These are phyloP conservation scores for Teratosphaeria epicoccoides DNA, from an alignment of 2,329 filamentous ascomycete species.

Conservation along the genomic window DNA sequence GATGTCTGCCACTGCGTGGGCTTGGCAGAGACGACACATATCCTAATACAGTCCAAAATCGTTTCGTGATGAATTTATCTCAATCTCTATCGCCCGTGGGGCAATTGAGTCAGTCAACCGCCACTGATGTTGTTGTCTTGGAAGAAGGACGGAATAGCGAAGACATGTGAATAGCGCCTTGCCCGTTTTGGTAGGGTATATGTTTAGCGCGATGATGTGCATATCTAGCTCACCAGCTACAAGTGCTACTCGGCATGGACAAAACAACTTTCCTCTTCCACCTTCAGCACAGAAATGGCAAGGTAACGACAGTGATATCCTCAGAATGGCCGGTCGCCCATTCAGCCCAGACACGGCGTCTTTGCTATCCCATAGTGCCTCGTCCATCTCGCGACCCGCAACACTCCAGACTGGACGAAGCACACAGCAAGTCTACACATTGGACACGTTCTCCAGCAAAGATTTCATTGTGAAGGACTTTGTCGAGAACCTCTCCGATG, in stretches of 20 bases:
- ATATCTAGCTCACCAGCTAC: neutral
- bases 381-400: slow-evolving; percentile 1
- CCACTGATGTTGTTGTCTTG: neutral
- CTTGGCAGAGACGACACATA: too few species aligned
- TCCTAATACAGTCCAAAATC: too few species aligned
- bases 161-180: neutral
- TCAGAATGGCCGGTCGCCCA: neutral
- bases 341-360: slow-evolving; percentile 7
- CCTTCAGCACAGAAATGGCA: neutral
- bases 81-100: too few species aligned
- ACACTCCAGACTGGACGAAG: neutral
- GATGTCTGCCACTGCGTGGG: too few species aligned
- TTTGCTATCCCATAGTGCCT: slow-evolving; percentile 2
- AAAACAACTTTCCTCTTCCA: neutral
- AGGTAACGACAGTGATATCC: neutral
- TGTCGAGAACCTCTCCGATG: slow-evolving; percentile 83
- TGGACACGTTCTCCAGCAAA: slow-evolving; percentile 58
- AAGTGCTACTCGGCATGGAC: neutral
- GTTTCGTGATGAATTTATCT: too few species aligned
- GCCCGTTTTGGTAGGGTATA: neutral
- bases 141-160: neutral
- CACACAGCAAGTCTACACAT: slow-evolving; percentile 48
- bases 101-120: too few species aligned
- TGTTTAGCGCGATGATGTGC: neutral
- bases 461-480: slow-evolving; percentile 99